These are phyloP conservation scores for Volvox reticuliferus DNA, from an alignment of 139 green algal genomes.

Conservation along the genomic window DNA sequence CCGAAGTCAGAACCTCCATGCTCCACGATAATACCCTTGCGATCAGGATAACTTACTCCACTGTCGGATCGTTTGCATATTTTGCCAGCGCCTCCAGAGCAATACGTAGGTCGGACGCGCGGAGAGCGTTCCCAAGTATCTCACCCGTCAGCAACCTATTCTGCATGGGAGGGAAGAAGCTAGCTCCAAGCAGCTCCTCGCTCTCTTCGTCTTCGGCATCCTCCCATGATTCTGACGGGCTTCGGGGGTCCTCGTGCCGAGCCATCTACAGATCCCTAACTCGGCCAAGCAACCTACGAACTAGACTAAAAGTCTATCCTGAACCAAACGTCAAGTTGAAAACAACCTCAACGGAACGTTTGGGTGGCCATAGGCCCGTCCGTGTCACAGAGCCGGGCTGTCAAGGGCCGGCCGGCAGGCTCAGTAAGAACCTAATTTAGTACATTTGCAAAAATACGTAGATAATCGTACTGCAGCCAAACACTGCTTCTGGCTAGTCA, in stretches of 20 bases:
- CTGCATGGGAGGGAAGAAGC: not conserved
- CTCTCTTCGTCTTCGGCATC: constrained; percentile 16
- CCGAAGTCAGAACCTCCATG: not conserved
- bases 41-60: constrained; percentile 24
- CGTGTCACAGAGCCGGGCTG: not conserved
- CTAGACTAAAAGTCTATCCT: not conserved
- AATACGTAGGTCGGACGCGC: not conserved
- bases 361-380: not conserved
- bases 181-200: not conserved
- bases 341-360: not conserved
- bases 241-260: not conserved
- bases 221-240: constrained; percentile 1
- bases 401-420: not conserved
- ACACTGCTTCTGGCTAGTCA: not conserved
- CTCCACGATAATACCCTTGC: not conserved
- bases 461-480: not conserved
- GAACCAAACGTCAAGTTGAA: not conserved
- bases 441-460: not conserved
- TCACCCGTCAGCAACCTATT: not conserved
- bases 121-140: constrained; percentile 2
- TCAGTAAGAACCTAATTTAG: not conserved
- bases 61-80: not conserved
- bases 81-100: constrained; percentile 27
- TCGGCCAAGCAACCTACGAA: not conserved
- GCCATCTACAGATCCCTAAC: not conserved